Conservation (phyloP, 2,329 filamentous ascomycete species). For the Lachnellula occidentalis region DNA sequence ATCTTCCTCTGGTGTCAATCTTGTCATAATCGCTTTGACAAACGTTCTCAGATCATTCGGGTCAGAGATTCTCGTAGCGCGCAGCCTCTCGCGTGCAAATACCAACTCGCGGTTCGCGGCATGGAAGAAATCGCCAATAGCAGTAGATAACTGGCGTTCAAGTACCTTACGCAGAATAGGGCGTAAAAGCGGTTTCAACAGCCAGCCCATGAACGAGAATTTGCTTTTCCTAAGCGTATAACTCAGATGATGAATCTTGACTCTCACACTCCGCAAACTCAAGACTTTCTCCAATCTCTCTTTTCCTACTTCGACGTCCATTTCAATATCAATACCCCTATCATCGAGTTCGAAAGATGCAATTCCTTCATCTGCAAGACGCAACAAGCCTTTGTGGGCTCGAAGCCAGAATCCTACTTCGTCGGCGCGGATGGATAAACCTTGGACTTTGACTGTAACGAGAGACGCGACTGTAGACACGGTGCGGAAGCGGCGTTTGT, state of each 20-base stretch:
- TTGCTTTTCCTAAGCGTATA: conserved; percentile 72
- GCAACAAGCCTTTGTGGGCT: conserved; percentile 68
- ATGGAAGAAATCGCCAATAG: conserved; percentile 65
- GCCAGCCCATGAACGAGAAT: conserved; percentile 72
- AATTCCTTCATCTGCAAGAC: conserved; percentile 75
- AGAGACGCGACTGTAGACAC: conserved; percentile 59
- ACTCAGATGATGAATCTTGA: conserved; percentile 80
- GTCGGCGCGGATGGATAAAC: conserved; percentile 75
- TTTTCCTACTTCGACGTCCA: conserved; percentile 78
- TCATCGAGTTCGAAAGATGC: conserved; percentile 82
- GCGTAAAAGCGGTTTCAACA: conserved; percentile 77
- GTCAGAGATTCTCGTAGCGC: conserved; percentile 77
- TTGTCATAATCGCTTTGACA: conserved; percentile 71
- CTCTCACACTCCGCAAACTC: conserved; percentile 67
- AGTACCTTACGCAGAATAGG: conserved; percentile 75
- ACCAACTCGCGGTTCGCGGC: conserved; percentile 78
- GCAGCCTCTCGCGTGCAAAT: conserved; percentile 78
- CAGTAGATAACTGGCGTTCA: conserved; percentile 69
- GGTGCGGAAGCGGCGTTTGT: conserved; percentile 68
- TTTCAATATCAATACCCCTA: conserved; percentile 76
- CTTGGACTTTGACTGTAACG: conserved; percentile 73
- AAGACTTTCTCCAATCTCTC: conserved; percentile 77
- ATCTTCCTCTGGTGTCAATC: conserved; percentile 66
- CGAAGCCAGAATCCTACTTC: conserved; percentile 89
- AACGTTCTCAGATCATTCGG: conserved; percentile 79